Percentiles rank a stretch among this genome's conserved stretches.
Evolutionary conservation across 352 stramenopile genomes (phyloP).

Genomic region (Saprolegnia parasitica): DNA sequence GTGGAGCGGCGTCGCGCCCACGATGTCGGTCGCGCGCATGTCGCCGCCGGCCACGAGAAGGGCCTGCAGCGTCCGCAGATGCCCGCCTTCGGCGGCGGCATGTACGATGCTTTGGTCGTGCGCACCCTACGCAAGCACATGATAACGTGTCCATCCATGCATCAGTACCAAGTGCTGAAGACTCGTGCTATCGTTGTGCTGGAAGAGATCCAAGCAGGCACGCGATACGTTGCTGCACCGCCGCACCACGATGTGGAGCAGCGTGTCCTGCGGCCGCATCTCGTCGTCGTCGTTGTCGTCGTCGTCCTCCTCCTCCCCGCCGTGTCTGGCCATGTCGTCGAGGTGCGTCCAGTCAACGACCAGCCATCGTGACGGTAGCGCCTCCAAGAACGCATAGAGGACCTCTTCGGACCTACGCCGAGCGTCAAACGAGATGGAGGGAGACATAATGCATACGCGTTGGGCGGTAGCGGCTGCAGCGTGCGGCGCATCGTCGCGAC

Average conservation of each 20-base stretch:
- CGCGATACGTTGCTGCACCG: neutral
- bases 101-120: slow-evolving; percentile 3
- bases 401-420: neutral
- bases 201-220: neutral
- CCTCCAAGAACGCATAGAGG: neutral
- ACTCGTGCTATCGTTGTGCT: neutral
- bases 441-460: neutral
- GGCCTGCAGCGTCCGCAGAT: neutral
- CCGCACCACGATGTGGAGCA: slow-evolving; percentile 16
- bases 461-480: neutral
- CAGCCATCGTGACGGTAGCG: neutral
- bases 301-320: neutral
- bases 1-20: slow-evolving; percentile 35
- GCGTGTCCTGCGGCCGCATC: slow-evolving; percentile 9
- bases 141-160: neutral
- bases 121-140: slow-evolving; percentile 10
- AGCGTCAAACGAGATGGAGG: neutral
- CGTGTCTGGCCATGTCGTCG: neutral
- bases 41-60: neutral
- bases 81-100: slow-evolving; percentile 15
- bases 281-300: neutral
- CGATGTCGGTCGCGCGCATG: neutral
- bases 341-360: neutral
- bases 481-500: neutral
- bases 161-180: slow-evolving; percentile 11